phyloP scores from a whole-genome alignment of 140 eudicot genomes.

The Stevia rebaudiana region DNA sequence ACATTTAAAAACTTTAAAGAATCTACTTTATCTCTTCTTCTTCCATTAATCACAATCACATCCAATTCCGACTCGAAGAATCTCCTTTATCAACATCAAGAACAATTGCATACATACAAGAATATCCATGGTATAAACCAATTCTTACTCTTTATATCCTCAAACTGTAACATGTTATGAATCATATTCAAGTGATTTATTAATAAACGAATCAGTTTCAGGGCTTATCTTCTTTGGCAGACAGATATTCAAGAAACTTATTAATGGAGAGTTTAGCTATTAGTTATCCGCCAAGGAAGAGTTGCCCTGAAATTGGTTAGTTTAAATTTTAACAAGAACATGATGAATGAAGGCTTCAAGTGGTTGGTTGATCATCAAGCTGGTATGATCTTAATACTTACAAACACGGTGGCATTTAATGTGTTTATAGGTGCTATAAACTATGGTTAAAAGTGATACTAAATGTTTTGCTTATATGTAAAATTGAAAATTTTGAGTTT shows the following conservation, averaged over 20 bases:
- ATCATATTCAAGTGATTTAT: background rate
- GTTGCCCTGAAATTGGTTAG: conserved; percentile 31
- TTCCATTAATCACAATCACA: conserved; percentile 13
- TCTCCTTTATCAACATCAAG: conserved; percentile 15
- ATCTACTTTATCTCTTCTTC: conserved; percentile 11
- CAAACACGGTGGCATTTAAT: background rate
- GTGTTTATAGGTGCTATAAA: background rate
- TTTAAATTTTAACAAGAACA: conserved; percentile 7
- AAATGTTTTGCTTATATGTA: too few species aligned
- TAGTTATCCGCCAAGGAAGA: conserved; percentile 30
- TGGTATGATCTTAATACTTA: background rate
- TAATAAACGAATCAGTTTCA: conserved; percentile 15
- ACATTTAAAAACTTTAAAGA: conserved; percentile 23
- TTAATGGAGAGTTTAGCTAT: background rate
- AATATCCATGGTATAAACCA: conserved; percentile 28
- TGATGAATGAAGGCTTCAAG: background rate
- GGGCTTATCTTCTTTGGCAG: conserved; percentile 31
- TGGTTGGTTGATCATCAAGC: background rate
- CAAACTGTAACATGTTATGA: background rate
- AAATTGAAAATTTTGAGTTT: too few species aligned
- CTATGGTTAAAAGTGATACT: too few species aligned
- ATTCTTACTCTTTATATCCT: background rate
- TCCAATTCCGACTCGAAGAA: background rate
- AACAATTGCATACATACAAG: conserved; percentile 10
- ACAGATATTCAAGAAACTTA: background rate